Evolutionary conservation across 805 yeast species (phyloP).

Genomic region (Kuraishia floccosa): DNA sequence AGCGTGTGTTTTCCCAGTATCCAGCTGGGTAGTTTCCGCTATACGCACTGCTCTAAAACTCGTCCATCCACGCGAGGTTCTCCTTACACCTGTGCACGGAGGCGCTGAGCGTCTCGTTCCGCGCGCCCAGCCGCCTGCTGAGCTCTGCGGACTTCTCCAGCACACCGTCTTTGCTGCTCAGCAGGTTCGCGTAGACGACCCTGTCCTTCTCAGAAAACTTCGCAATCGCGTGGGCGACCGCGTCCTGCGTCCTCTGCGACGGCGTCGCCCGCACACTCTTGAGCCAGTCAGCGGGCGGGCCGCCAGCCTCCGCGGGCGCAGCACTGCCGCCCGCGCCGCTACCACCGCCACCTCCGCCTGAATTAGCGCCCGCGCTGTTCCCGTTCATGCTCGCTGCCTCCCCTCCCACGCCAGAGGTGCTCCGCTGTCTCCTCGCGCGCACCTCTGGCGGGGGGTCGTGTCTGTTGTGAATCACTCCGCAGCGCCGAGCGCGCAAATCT

Average conservation of each 20-base stretch:
- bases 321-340: too few species aligned
- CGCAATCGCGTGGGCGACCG: not conserved
- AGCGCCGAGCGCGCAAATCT: too few species aligned
- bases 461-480: too few species aligned
- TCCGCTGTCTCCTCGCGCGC: too few species aligned
- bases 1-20: too few species aligned
- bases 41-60: too few species aligned
- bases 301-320: slow-evolving; percentile 1
- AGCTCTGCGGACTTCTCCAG: not conserved
- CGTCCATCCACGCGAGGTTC: slow-evolving; percentile 1
- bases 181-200: not conserved
- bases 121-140: not conserved
- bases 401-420: too few species aligned
- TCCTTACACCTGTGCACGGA: slow-evolving; percentile 1
- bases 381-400: too few species aligned
- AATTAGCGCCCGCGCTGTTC: too few species aligned
- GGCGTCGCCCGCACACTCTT: not conserved
- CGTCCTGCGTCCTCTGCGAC: not conserved
- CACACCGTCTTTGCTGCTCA: not conserved
- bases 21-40: too few species aligned
- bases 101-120: not conserved
- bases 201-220: slow-evolving; percentile 1
- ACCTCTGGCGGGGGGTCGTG: too few species aligned
- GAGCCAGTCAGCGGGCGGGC: slow-evolving; percentile 1
- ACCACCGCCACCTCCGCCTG: too few species aligned